Evolutionary conservation across 768 basidiomycete genomes (phyloP), one percentile per base, ranked within the genome.

Genomic region (Collybiopsis luxurians): DNA sequence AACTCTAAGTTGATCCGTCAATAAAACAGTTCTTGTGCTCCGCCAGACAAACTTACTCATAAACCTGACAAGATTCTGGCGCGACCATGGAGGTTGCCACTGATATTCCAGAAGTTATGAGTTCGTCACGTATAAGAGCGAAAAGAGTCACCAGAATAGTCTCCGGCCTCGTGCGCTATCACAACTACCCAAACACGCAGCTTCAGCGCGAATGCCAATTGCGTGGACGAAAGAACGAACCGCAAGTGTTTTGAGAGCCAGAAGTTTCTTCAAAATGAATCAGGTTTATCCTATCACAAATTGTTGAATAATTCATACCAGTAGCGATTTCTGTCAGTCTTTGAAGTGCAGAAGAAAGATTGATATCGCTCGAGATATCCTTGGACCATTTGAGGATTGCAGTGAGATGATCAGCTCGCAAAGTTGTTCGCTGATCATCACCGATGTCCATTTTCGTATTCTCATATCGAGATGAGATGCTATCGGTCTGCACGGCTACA

Each of bases 341-440:
- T 62, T 86, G 85, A 26, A 89, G 71, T 10, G 87, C 87, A 53
- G 85, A 84, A 39, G 80, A 80, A 21, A 89, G 69, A 60, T 87
- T 86, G 40, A 89, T 87, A 66, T 88, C 86, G 36, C 84, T 82
- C 0, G 87, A 86, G 13, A 90, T 87, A 53, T 86, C 84, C 66
- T 87, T 86, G 62, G 84, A 87, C 82, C 86, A 87, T 62, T 84
- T 86, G 30, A 89, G 74, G 49, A 90, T 87, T 0, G 85, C 82
- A 23, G 83, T 82, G 12, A 89, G 71, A 64, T 89, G 85, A 47
- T 80, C 73, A 15, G 85, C 84, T 58, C 76, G 76, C 36, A 87
- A 65, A n/a, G 76, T 79, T 1, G 79, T 78, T 50, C 84, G 83
- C 59, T 82, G 81, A 49, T 82, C 80, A 42, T 83, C 81, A 2